These are phyloP conservation scores for Fusarium nematophilum DNA, from an alignment of 2,329 filamentous ascomycete species.

Conservation along the genomic window DNA sequence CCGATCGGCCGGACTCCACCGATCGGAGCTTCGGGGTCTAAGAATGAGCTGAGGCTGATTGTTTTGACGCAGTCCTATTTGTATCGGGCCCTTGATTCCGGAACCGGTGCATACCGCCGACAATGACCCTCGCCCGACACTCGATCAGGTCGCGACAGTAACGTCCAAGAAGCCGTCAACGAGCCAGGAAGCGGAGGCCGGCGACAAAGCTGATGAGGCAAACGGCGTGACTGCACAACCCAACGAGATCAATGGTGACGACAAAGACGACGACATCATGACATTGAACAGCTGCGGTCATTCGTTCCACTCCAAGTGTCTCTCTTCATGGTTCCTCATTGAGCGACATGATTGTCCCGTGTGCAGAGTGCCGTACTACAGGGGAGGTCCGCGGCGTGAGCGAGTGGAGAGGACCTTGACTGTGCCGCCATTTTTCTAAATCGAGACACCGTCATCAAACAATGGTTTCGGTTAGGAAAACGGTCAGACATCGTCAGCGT, in stretches of 20 bases:
- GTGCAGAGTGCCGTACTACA: conserved; percentile 51
- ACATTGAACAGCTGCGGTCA: conserved; percentile 53
- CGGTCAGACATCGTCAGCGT: not conserved
- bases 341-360: conserved; percentile 53
- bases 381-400: conserved; percentile 14
- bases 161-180: conserved; percentile 9
- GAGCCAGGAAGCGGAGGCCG: not conserved
- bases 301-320: conserved; percentile 53
- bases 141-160: conserved; percentile 30
- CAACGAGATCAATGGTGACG: not conserved
- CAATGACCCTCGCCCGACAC: conserved; percentile 22
- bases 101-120: conserved; percentile 37
- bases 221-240: conserved; percentile 5
- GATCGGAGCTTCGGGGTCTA: not conserved
- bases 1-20: not conserved
- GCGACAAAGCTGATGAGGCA: not conserved
- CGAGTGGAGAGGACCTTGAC: conserved; percentile 6
- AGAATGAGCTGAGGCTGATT: conserved; percentile 12
- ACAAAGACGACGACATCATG: conserved; percentile 48
- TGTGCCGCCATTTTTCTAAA: conserved; percentile 39
- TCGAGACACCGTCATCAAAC: not conserved
- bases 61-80: conserved; percentile 44
- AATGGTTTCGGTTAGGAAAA: not conserved
- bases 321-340: conserved; percentile 54
- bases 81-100: conserved; percentile 47